Conservation (phyloP, 139 green algal genomes). For the Picocystis salinarum region DNA sequence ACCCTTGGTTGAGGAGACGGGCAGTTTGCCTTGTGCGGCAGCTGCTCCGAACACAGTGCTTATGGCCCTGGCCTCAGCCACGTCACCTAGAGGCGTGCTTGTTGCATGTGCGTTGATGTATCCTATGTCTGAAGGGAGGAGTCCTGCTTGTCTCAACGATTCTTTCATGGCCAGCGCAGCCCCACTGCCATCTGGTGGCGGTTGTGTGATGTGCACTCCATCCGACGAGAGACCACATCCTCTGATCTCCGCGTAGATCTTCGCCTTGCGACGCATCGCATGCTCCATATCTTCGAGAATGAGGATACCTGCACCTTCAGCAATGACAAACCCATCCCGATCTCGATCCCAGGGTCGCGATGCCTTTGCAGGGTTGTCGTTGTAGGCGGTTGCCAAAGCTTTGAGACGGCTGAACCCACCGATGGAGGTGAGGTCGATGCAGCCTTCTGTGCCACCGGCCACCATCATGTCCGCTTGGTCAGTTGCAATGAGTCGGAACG, state of each 20-base stretch:
- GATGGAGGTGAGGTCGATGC: slow-evolving; percentile 67
- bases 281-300: slow-evolving; percentile 45
- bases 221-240: slow-evolving; percentile 76
- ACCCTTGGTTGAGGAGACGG: slow-evolving; percentile 69
- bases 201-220: slow-evolving; percentile 79
- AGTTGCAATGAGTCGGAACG: slow-evolving; percentile 52
- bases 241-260: slow-evolving; percentile 52
- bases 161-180: slow-evolving; percentile 37
- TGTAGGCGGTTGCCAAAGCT: slow-evolving; percentile 32
- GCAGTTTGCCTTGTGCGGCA: slow-evolving; percentile 9
- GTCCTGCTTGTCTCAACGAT: slow-evolving; percentile 18
- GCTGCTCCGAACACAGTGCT: slow-evolving; percentile 36
- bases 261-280: slow-evolving; percentile 23
- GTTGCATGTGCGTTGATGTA: slow-evolving; percentile 85
- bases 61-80: slow-evolving; percentile 52
- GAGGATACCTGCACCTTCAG: slow-evolving; percentile 52
- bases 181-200: slow-evolving; percentile 25
- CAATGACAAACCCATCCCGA: slow-evolving; percentile 56
- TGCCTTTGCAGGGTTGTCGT: slow-evolving; percentile 10
- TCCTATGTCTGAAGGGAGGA: slow-evolving; percentile 26
- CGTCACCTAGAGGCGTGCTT: slow-evolving; percentile 34
- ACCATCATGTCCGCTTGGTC: slow-evolving; percentile 82
- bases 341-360: slow-evolving; percentile 43
- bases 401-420: slow-evolving; percentile 60
- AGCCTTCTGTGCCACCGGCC: slow-evolving; percentile 51